Conservation (phyloP, 1,284 basidiomycete genomes). For the Polyporus tsugae region DNA sequence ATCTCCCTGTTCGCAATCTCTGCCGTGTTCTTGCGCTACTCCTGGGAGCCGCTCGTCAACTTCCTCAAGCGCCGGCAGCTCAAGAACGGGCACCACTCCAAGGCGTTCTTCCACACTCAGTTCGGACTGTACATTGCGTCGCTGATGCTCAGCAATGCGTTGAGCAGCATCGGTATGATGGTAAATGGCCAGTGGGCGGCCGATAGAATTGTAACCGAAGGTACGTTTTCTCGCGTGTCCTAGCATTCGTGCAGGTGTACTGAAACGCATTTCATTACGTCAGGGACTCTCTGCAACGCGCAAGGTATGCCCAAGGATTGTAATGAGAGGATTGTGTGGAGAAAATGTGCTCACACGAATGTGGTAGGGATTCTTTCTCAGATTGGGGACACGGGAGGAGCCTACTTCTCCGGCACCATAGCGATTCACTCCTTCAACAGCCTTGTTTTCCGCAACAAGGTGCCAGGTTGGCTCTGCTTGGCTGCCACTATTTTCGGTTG, state of each 20-base stretch:
- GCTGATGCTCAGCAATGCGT: slow-evolving; percentile 64
- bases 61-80: slow-evolving; percentile 33
- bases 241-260: not conserved
- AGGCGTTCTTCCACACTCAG: slow-evolving; percentile 73
- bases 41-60: slow-evolving; percentile 49
- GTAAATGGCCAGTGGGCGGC: slow-evolving; percentile 56
- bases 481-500: slow-evolving; percentile 61
- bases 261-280: not conserved
- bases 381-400: slow-evolving; percentile 65
- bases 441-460: slow-evolving; percentile 62
- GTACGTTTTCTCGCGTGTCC: slow-evolving; percentile 45
- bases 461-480: slow-evolving; percentile 56
- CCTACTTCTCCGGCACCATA: slow-evolving; percentile 71
- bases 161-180: slow-evolving; percentile 60
- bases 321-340: not conserved
- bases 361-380: slow-evolving; percentile 57
- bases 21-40: slow-evolving; percentile 53
- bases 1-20: slow-evolving; percentile 59
- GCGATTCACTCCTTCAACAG: slow-evolving; percentile 75
- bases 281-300: slow-evolving; percentile 53
- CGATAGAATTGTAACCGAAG: slow-evolving; percentile 54
- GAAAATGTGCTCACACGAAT: not conserved
- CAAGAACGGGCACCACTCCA: slow-evolving; percentile 47
- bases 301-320: slow-evolving; percentile 55
- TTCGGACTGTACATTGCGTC: slow-evolving; percentile 72